Conservation (phyloP, 202 grass and related monocot genomes). For the Panicum hallii region DNA sequence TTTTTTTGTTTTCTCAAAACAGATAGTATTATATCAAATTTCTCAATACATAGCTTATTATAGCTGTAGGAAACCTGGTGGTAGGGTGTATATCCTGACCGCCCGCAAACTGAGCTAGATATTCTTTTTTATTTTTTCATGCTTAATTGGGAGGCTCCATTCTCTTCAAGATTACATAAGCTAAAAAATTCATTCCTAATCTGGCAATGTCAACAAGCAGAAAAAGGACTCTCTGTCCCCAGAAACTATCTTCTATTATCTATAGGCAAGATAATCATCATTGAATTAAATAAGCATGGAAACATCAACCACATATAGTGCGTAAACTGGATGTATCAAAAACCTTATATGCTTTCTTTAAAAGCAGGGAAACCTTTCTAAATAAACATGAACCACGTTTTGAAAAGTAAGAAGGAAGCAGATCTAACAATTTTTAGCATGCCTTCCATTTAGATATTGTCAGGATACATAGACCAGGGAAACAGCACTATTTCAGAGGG, state of each 20-base stretch:
- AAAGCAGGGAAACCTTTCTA: no score
- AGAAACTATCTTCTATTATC: conserved; percentile 14
- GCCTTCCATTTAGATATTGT: conserved; percentile 11
- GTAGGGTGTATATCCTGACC: not conserved
- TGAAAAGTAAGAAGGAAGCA: not conserved
- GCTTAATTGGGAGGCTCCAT: not conserved
- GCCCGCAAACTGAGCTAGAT: not conserved
- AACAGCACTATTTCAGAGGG: conserved; percentile 1
- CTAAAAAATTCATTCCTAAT: not conserved
- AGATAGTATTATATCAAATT: not conserved
- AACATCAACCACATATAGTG: not conserved
- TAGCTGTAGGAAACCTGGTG: not conserved
- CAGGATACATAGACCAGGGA: conserved; percentile 11
- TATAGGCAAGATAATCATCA: not conserved
- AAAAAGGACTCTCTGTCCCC: conserved; percentile 5
- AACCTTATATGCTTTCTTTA: no score
- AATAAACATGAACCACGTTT: not conserved
- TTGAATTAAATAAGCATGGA: conserved; percentile 9
- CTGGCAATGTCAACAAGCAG: conserved; percentile 20
- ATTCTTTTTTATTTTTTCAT: not conserved
- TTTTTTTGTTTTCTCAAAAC: no score
- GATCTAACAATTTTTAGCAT: not conserved
- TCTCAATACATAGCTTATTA: not conserved
- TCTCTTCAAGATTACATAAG: conserved; percentile 16
- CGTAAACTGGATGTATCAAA: no score